Base-by-base conservation (phyloP, 2,329 filamentous ascomycete species). In the Huntiella abstrusa region DNA sequence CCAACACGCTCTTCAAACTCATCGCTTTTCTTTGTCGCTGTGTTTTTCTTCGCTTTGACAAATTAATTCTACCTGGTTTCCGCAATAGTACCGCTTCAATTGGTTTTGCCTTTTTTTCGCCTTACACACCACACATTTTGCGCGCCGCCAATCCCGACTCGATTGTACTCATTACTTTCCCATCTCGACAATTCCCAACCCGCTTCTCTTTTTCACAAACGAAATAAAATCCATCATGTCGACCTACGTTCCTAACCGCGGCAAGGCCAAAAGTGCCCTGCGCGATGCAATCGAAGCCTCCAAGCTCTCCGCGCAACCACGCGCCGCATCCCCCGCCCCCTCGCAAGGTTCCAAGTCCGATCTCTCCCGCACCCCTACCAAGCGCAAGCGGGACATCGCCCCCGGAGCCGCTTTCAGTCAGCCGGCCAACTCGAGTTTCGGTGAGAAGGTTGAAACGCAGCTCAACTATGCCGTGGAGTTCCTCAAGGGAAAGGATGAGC, bases 391-490 rank as follows among this genome's bases (percentile, higher is more conserved):
- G 55, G 71, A 75, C 52, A 7, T 28, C 8, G 59, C 62, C 36
- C 60, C 60, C 4, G 67, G 68, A 41, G 66, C 70, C 10, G 68
- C 83, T 45, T 88, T 78, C 63, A 87, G 83, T 47, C 83, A 87
- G 63, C 83, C 83, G 15, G 71, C 73, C 52, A 77, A 80, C 56
- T 83, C 77, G 12, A 80, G 79, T 57, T 83, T 79, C 45, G 85
- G 86, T 53, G 71, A 71, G 50, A 80, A 88, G 60, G 77, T 91
- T 59, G 79, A 85, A 66, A 92, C 86, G 10, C 83, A 93, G 60
- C 79, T 95, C 58, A 75, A 81, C 49, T 94, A 86, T 63, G 84
- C 85, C 15, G 78, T 93, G 58, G 77, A 87, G 52, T 83, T 85
- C 59, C 75, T 94, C 50, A 80, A 80, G 63, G 75, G 75, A 52